Conservation (phyloP, 2,329 filamentous ascomycete genomes). For the Pseudogymnoascus sp. region DNA sequence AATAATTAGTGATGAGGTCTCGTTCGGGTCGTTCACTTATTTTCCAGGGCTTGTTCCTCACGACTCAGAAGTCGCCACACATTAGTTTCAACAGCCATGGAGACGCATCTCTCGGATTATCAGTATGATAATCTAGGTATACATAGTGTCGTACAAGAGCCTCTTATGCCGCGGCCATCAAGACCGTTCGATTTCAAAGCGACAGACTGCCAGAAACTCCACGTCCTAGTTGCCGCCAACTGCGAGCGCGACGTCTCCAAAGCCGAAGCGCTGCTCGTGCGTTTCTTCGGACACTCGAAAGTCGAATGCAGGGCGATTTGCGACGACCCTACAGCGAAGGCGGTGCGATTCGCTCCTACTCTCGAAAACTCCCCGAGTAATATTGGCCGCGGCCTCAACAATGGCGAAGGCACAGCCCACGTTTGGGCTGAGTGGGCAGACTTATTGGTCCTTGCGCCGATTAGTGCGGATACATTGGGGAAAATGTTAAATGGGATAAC, state of each 20-base stretch:
- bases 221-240: conserved; percentile 57
- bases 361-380: conserved; percentile 24
- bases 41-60: conserved; percentile 1
- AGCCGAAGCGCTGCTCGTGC: conserved; percentile 57
- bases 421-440: conserved; percentile 78
- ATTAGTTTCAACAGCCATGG: background rate
- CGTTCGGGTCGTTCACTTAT: background rate
- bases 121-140: background rate
- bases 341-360: conserved; percentile 41
- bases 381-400: background rate
- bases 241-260: conserved; percentile 57
- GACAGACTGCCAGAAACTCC: conserved; percentile 48
- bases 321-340: conserved; percentile 55
- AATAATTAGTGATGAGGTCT: conserved; percentile 6
- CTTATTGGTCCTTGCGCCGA: conserved; percentile 72
- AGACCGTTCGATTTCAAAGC: conserved; percentile 22
- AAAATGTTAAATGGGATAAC: conserved; percentile 82
- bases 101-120: background rate
- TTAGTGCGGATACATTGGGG: conserved; percentile 75
- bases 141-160: conserved; percentile 6
- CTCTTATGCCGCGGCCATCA: conserved; percentile 21
- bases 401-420: conserved; percentile 35
- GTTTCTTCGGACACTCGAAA: conserved; percentile 55
- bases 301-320: conserved; percentile 55
- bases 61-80: conserved; percentile 4